These are phyloP conservation scores for Nakazawaea ernobii DNA, from an alignment of 805 yeast genomes.

Conservation along the genomic window DNA sequence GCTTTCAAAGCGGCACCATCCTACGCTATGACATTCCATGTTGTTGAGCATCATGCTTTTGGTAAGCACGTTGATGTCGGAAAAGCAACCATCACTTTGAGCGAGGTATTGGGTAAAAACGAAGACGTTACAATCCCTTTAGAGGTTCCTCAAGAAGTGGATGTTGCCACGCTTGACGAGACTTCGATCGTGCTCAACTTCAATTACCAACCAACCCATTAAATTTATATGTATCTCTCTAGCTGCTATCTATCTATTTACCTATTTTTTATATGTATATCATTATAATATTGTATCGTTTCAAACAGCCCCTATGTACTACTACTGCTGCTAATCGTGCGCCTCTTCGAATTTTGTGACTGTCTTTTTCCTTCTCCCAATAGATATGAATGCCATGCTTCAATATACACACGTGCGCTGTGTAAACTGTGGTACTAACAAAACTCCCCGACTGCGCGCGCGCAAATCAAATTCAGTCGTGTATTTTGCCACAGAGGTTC, in stretches of 20 bases:
- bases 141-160: conserved; percentile 29
- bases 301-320: background rate
- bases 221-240: background rate
- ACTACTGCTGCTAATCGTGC: no score
- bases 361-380: background rate
- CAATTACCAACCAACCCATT: conserved; percentile 20
- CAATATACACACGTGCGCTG: background rate
- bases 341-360: background rate
- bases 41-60: conserved; percentile 64
- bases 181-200: conserved; percentile 26
- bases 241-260: background rate
- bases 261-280: background rate
- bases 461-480: background rate
- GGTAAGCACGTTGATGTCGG: conserved; percentile 69
- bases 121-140: conserved; percentile 35
- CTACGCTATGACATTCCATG: conserved; percentile 52
- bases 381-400: no score
- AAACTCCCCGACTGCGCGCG: no score
- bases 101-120: conserved; percentile 41
- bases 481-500: background rate
- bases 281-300: background rate
- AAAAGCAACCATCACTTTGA: conserved; percentile 44
- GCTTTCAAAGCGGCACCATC: conserved; percentile 63
- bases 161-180: background rate
- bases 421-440: background rate